Conservation (phyloP, 1,284 basidiomycete species). For the Pseudozyma thailandica region DNA sequence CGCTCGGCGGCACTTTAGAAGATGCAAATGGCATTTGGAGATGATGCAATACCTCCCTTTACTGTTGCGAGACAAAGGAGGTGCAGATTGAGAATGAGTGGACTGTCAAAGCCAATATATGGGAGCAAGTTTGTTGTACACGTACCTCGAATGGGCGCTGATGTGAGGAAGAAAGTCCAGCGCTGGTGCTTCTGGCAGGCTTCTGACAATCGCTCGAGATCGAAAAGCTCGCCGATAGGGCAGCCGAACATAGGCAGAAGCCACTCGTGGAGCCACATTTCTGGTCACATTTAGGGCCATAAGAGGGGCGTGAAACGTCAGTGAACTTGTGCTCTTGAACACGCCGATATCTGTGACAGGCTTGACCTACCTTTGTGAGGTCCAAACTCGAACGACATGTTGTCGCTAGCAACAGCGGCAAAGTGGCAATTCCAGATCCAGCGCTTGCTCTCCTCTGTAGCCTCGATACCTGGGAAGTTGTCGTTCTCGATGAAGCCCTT, state of each 20-base stretch:
- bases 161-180: constrained; percentile 50
- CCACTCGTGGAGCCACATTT: constrained; percentile 48
- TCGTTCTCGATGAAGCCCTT: constrained; percentile 42
- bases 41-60: constrained; percentile 45
- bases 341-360: no score
- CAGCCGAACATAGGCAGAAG: constrained; percentile 45
- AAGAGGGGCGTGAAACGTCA: no score
- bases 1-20: constrained; percentile 12
- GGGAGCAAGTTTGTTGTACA: neutral
- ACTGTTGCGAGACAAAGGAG: constrained; percentile 20
- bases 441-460: constrained; percentile 37
- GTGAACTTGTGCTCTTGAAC: no score
- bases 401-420: constrained; percentile 42
- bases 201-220: constrained; percentile 35
- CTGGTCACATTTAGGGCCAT: constrained; percentile 1
- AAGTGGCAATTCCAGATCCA: constrained; percentile 49
- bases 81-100: neutral
- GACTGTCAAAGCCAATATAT: no score
- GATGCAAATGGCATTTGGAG: constrained; percentile 46
- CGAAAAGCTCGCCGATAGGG: constrained; percentile 47
- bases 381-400: constrained; percentile 42
- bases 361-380: constrained; percentile 43
- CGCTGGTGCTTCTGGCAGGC: constrained; percentile 38
- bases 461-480: constrained; percentile 42
- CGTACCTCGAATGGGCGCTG: constrained; percentile 41